Base-by-base conservation (phyloP, 306 rosid genomes). In the Sicyos edulis region DNA sequence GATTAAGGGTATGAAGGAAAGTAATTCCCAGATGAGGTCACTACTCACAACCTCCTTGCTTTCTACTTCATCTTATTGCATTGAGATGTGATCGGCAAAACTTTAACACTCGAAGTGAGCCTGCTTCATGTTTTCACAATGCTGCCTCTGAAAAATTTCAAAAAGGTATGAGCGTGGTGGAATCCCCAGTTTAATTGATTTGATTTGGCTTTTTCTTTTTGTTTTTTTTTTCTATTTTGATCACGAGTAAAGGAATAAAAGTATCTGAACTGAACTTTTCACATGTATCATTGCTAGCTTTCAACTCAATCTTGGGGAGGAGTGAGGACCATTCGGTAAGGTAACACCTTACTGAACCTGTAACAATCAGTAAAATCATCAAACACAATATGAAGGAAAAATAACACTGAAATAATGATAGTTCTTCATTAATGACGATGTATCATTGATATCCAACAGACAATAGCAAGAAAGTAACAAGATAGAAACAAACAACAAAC, bases 1-100 rank as follows among this genome's bases (percentile, higher is more conserved):
- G 99, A 91, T 95, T 91, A 89, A 79, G 97, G 97, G 97, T 87
- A 95, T 89, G 87, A 87, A 92, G 93, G 86, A 93, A 88, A 79
- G 89, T 87, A 81, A 80, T 78, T 77, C 80, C 92, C 91, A 71
- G 91, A 87, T 78, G 82, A 77, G 85, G 83, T 71, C 80, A 77
- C 84, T 91, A 86, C 82, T 80, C 86, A 77, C 77, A 62, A 76
- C 75, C 91, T 77, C 42, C 42, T 7, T 37, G 6, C 42, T 37
- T 37, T 82, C 83, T 86, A 86, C 88, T 78, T 86, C 76, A 76
- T 80, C 86, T 83, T 90, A 80, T 90, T 80, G 84, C 85, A 87
- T 74, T 86, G 74, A 78, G 84, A 88, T 90, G 93, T 87, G 81
- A 84, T 75, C 83, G 86, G 87, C 86, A 77, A 62, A 34, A 40